Base-by-base conservation (phyloP, 176 grass and related monocot species). In the Zizania latifolia region DNA sequence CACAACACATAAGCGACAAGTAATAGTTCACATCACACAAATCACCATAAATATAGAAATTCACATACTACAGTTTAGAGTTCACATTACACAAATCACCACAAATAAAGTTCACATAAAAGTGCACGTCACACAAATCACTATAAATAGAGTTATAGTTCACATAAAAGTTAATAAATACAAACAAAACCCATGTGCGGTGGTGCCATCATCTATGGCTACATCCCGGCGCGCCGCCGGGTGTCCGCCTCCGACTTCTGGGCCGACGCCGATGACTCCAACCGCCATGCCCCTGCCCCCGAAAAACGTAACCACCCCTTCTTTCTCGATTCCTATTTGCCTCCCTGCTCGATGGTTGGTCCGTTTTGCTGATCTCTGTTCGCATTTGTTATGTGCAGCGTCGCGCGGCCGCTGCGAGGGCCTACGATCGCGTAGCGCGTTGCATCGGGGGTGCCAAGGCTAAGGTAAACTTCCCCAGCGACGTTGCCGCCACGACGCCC, bases 141-240 rank as follows among this genome's bases (percentile, higher is more conserved):
- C n/a, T n/a, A n/a, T n/a, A n/a, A n/a, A n/a, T n/a, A n/a, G n/a
- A n/a, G n/a, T n/a, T n/a, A n/a, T n/a, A n/a, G n/a, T n/a, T n/a
- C n/a, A n/a, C n/a, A n/a, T n/a, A n/a, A n/a, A n/a, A n/a, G n/a
- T n/a, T n/a, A n/a, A n/a, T n/a, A n/a, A n/a, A n/a, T n/a, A n/a
- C n/a, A n/a, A n/a, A n/a, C n/a, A n/a, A n/a, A n/a, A n/a, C n/a
- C 85, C 58, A 97, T 97, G 94, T 97, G 94, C 83, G 94, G 94
- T 58, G 94, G 94, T 8, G 90, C 90, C 1, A 85, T 97, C 81
- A 91, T 97, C 73, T 86, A 32, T 81, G 90, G 93, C 72, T 91
- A 89, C 78, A 89, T 97, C 84, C 90, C 94, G 50, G 22, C 40
- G 34, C 62, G 66, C 2, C 60, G 71, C 41, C 23, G 63, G 41